Evolutionary conservation across 306 rosid genomes (phyloP).

Genomic region (Rosa persica): DNA sequence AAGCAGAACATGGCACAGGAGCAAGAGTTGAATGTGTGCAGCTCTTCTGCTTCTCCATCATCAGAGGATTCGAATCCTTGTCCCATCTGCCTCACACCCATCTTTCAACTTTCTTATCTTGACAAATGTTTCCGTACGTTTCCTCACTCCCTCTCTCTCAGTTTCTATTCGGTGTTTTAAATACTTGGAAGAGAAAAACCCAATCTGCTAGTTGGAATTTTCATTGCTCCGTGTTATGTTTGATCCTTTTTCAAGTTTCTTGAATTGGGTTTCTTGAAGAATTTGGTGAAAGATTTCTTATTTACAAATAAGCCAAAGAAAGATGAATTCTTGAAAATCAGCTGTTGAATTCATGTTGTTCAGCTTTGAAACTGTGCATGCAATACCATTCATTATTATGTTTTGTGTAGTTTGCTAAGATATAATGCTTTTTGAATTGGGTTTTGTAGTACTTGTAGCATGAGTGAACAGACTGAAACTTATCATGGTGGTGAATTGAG

Average conservation of each 20-base stretch:
- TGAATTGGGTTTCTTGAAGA: slow-evolving; percentile 5
- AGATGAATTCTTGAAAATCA: background rate
- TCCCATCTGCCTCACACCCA: slow-evolving; percentile 71
- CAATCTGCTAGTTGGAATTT: background rate
- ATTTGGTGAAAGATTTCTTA: background rate
- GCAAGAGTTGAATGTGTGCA: background rate
- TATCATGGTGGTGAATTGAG: background rate
- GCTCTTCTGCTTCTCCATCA: slow-evolving; percentile 20
- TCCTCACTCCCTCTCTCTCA: slow-evolving; percentile 15
- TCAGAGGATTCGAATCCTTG: slow-evolving; percentile 46
- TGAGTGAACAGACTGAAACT: background rate
- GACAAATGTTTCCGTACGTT: slow-evolving; percentile 68
- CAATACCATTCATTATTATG: background rate
- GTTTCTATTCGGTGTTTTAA: background rate
- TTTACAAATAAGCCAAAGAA: background rate
- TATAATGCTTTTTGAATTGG: background rate
- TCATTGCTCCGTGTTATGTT: background rate
- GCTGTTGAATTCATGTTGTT: background rate
- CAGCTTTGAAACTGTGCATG: background rate
- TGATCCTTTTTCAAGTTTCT: background rate
- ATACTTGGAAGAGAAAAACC: background rate
- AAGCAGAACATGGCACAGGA: slow-evolving; percentile 18
- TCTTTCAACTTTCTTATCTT: slow-evolving; percentile 62
- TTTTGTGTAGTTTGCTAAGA: background rate
- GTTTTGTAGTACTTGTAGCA: background rate